Base-by-base conservation (phyloP, 148 eudicot genomes). In the Oxyria digyna region DNA sequence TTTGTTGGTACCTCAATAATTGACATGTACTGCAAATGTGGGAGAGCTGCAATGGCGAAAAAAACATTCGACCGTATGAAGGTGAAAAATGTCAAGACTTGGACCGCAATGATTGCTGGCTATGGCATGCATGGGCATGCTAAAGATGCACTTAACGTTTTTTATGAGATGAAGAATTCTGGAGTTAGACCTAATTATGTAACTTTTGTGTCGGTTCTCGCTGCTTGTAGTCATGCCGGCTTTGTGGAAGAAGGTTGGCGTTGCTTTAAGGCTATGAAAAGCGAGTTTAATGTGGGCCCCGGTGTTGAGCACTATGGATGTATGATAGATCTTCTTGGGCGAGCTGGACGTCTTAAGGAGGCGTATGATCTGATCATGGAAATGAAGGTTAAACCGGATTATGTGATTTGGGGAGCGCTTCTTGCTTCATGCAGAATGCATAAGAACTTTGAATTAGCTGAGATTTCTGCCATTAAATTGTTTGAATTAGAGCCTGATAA, bases 21-120 rank as follows among this genome's bases (percentile, higher is more conserved):
- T 23, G 90, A 88, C 82, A 85, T 88, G 94, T 85, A 88, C 59
- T 85, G 94, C 82, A 88, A 85, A 72, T 83, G 87, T 29, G 94
- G 94, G 26, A 81, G 83, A 77, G 82, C 84, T 29, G 62, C 33
- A 27, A 69, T 62, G 70, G 94, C 90, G 24, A 81, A 85, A 71
- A 82, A 46, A 62, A 85, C 82, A n/a, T 88, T 88, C 70, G 80
- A 82, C 12, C 82, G 82, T 24, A 79, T 84, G 83, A 80, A 76
- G 45, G 71, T 69, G 41, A 88, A 78, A 77, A 88, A 88, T 65
- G 86, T 88, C n/a, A 88, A 70, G 75, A 71, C 90, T 1, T 88
- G 94, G 94, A 81, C 83, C 68, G 90, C 94, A 54, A 75, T 88
- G 90, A 81, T 88, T 38, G 79, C 88, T 65, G 90, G 89, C 45